These are phyloP conservation scores for Pichia rugopelliculosa DNA, from an alignment of 805 yeast genomes.

Conservation along the genomic window DNA sequence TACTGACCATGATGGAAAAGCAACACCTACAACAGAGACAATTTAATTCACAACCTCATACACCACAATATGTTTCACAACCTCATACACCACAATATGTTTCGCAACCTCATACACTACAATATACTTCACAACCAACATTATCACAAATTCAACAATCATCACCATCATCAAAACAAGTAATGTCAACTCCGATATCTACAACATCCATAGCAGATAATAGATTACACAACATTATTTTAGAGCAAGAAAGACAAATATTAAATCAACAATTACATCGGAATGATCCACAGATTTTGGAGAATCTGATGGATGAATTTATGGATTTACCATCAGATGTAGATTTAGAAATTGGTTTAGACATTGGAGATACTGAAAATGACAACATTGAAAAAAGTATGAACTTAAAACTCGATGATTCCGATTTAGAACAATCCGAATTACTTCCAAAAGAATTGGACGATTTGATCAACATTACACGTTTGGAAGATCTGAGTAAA, in stretches of 20 bases:
- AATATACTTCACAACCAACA: background rate
- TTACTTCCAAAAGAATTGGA: background rate
- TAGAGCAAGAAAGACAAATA: constrained; percentile 4
- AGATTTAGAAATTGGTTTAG: background rate
- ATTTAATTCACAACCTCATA: background rate
- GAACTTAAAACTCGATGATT: background rate
- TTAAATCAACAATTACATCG: constrained; percentile 2
- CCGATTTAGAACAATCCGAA: background rate
- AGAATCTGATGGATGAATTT: background rate
- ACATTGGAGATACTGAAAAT: background rate
- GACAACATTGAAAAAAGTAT: background rate
- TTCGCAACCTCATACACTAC: constrained; percentile 1
- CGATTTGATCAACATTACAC: constrained; percentile 1
- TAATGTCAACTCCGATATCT: background rate
- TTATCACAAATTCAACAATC: background rate
- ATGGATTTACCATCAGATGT: background rate
- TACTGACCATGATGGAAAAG: background rate
- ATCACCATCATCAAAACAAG: background rate
- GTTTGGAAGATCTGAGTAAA: background rate
- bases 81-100: background rate
- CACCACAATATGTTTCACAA: background rate
- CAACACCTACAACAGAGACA: constrained; percentile 5
- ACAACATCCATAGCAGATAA: background rate
- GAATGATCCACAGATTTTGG: background rate
- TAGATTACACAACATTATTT: background rate